These are phyloP conservation scores for Knoxdaviesia capensis DNA, from an alignment of 2,329 filamentous ascomycete genomes.

Conservation along the genomic window DNA sequence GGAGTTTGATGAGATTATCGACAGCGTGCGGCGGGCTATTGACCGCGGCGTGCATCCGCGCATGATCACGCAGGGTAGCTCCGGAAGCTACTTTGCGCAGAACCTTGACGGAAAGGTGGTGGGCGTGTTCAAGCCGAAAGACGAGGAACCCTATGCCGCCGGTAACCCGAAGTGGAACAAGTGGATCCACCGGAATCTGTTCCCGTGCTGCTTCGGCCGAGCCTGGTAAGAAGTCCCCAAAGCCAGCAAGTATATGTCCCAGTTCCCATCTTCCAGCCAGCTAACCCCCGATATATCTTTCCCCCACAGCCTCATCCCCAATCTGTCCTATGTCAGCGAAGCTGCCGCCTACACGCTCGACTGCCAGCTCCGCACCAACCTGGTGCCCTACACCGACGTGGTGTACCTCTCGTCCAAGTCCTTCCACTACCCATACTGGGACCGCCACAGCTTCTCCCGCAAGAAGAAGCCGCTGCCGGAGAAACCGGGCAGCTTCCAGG, in stretches of 20 bases:
- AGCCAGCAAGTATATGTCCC: neutral
- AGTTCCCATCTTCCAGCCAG: neutral
- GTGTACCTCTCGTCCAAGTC: conserved; percentile 89
- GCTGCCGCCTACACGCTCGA: conserved; percentile 93
- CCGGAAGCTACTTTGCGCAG: conserved; percentile 91
- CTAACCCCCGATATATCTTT: conserved; percentile 6
- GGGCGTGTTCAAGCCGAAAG: conserved; percentile 96
- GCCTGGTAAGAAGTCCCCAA: conserved; percentile 43
- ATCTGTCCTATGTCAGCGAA: conserved; percentile 93
- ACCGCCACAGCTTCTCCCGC: conserved; percentile 68
- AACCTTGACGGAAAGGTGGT: conserved; percentile 86
- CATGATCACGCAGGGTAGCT: conserved; percentile 93
- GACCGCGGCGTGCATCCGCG: conserved; percentile 80
- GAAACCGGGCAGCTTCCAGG: conserved; percentile 91
- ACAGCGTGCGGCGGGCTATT: conserved; percentile 80
- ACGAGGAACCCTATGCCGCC: conserved; percentile 93
- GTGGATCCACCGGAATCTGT: conserved; percentile 95
- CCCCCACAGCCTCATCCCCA: conserved; percentile 57
- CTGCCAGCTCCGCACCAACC: conserved; percentile 66
- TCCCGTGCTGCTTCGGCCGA: conserved; percentile 90
- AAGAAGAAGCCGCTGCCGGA: conserved; percentile 73
- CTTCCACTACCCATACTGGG: conserved; percentile 97
- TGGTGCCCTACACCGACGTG: conserved; percentile 93
- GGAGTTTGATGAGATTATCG: conserved; percentile 74
- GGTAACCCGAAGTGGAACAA: conserved; percentile 99